These are phyloP conservation scores for Crucibulum parvulum DNA, from an alignment of 1,284 basidiomycete species.

Conservation along the genomic window DNA sequence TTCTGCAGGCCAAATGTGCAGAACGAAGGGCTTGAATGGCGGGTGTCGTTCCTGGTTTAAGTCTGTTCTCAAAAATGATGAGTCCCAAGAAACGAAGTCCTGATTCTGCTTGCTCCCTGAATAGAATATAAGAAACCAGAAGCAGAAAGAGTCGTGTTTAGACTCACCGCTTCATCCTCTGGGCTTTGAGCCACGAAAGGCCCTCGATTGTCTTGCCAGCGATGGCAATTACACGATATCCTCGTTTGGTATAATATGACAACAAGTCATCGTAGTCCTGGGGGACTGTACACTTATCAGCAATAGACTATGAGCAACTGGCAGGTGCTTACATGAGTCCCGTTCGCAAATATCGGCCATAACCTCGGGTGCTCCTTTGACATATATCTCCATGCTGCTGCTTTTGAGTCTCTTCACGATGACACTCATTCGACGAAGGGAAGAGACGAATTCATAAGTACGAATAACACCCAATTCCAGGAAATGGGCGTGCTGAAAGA, in stretches of 20 bases:
- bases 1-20: constrained; percentile 93
- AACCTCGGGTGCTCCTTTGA: constrained; percentile 98
- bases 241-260: constrained; percentile 96
- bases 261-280: constrained; percentile 97
- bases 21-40: constrained; percentile 90
- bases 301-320: background rate
- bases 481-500: constrained; percentile 86
- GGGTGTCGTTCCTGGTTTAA: constrained; percentile 93
- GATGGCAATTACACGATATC: constrained; percentile 98
- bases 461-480: constrained; percentile 96
- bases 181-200: constrained; percentile 97
- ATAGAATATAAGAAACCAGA: constrained; percentile 4
- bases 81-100: constrained; percentile 92
- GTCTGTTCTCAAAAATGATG: constrained; percentile 98
- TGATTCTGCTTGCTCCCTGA: constrained; percentile 93
- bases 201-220: constrained; percentile 96
- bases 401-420: constrained; percentile 96
- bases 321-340: constrained; percentile 74
- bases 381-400: constrained; percentile 96
- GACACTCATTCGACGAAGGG: constrained; percentile 95
- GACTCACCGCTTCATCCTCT: constrained; percentile 89
- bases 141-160: background rate
- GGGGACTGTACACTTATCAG: constrained; percentile 87
- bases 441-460: constrained; percentile 96
- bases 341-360: constrained; percentile 96